Evolutionary conservation across 208 protist species (phyloP), one percentile per base, ranked within the genome.

Genomic region (Giardia muris): DNA sequence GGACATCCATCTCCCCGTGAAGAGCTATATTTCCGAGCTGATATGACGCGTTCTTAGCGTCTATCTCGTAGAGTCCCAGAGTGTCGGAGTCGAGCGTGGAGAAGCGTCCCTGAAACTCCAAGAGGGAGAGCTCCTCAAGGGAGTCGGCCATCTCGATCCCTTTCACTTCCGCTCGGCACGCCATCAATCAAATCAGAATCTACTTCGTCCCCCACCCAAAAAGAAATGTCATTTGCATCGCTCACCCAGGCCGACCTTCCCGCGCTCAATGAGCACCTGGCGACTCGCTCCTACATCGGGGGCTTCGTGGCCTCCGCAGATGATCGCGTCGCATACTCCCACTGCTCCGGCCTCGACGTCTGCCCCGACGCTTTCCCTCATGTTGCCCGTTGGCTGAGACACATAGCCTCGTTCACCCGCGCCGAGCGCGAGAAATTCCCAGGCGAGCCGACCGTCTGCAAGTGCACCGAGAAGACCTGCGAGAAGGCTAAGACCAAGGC

Each of bases 231-330:
- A n/a, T n/a, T n/a, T n/a, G n/a, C n/a, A n/a, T 90, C 45, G 45
- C 0, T 47, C 48, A 67, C 45, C n/a, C 42, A 48, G n/a, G 87
- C 1, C n/a, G 1, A 43, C 45, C 87, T 93, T 92, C 87, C 87
- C 86, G 46, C 19, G 46, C 57, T 93, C n/a, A 93, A 93, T 42
- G 46, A 92, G 45, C 47, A 92, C 2, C 86, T 93, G 0, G 47
- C 47, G 30, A 46, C 43, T 43, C 87, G 88, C 1, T 30, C 92
- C 45, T 93, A 92, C 86, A 2, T 93, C 1, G 92, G 30, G n/a
- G 87, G 87, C 30, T 93, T 86, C 43, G 43, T 2, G 1, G 0
- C 46, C 30, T 43, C 92, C 39, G 46, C 43, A 1, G 67, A 91
- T 43, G 92, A 90, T 44, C 1, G 1, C 47, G 46, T 43, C 45